Evolutionary conservation across 768 basidiomycete species (phyloP).

Genomic region (Sporobolomyces pararoseus): DNA sequence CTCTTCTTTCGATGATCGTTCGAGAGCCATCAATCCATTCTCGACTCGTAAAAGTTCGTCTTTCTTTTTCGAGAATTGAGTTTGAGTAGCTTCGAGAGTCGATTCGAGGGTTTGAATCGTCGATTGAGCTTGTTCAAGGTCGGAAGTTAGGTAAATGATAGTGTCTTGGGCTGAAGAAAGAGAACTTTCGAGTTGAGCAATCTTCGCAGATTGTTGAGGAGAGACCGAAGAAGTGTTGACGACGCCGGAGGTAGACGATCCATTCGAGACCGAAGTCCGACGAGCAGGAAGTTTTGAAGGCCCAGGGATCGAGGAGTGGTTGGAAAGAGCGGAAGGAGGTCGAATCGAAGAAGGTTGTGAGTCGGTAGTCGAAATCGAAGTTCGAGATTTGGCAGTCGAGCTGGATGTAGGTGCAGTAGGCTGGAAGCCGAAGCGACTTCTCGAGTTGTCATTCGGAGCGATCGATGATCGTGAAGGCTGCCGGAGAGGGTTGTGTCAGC

Average conservation of each 20-base stretch:
- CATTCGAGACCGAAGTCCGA: constrained; percentile 6
- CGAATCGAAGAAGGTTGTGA: constrained; percentile 9
- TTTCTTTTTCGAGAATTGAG: constrained; percentile 5
- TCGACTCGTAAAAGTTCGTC: constrained; percentile 20
- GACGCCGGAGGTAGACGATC: background rate
- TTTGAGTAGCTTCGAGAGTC: background rate
- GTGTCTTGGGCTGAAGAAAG: background rate
- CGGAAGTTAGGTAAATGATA: background rate
- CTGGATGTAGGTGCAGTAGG: background rate
- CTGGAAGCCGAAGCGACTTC: constrained; percentile 26
- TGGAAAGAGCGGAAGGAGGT: constrained; percentile 21
- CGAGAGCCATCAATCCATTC: constrained; percentile 24
- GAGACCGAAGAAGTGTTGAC: constrained; percentile 11
- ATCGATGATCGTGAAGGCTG: constrained; percentile 26
- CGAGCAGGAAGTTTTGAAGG: constrained; percentile 7
- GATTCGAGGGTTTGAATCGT: background rate
- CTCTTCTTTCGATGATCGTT: constrained; percentile 5
- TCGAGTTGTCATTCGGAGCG: background rate
- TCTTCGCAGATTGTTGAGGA: background rate
- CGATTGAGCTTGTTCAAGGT: background rate
- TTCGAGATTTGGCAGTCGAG: constrained; percentile 3
- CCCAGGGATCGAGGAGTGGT: constrained; percentile 2
- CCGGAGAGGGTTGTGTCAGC: background rate
- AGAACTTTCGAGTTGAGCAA: constrained; percentile 19
- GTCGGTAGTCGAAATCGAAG: constrained; percentile 9